Evolutionary conservation across 2,329 filamentous ascomycete genomes (phyloP), one percentile per base, ranked within the genome.

Genomic region (Rutstroemia sp.): DNA sequence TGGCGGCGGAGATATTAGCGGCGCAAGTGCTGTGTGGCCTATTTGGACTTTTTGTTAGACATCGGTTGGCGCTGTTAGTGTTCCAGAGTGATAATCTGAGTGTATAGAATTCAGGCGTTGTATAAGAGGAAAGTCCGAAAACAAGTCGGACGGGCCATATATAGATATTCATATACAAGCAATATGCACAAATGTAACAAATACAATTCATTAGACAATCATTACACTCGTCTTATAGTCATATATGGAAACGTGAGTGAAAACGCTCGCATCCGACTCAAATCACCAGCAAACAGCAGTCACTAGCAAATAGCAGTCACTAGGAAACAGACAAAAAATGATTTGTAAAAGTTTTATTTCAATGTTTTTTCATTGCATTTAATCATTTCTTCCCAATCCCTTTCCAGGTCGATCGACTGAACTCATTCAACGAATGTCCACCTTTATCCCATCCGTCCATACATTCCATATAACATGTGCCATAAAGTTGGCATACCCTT

Each of bases 51-150:
- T 89, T 96, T 68, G 82, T 91, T 54, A 78, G 94, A 63, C 94
- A 99, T 75, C 83, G 83, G 60, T 80, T 96, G 62, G 94, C 94
- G 46, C 75, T 95, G 67, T 77, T 94, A 63, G 82, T 99, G 63
- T 99, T 99, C 77, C 87, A 87, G 70, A 83, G 88, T 69, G 94
- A 99, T 73, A 99, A 99, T 70, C 76, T 78, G 75, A 76, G 27
- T 47, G 60, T 58, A 39, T 59, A 53, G 44, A 34, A 34, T 14
- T 12, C 30, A 34, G 30, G 12, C 8, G 30, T 34, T 9, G 12
- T 34, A 34, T 34, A 12, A 34, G 30, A 34, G 30, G 10, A 2
- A 34, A 34, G 30, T 34, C 30, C 30, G 12, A 34, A 34, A 34
- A 10, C 30, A 34, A 34, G 30, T 34, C 30, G 30, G 10, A 5